A percentile compares a stretch with the other conserved stretches of the same genome.
Evolutionary conservation across 768 basidiomycete genomes (phyloP).

Genomic region (Calocybe gangraenosa): DNA sequence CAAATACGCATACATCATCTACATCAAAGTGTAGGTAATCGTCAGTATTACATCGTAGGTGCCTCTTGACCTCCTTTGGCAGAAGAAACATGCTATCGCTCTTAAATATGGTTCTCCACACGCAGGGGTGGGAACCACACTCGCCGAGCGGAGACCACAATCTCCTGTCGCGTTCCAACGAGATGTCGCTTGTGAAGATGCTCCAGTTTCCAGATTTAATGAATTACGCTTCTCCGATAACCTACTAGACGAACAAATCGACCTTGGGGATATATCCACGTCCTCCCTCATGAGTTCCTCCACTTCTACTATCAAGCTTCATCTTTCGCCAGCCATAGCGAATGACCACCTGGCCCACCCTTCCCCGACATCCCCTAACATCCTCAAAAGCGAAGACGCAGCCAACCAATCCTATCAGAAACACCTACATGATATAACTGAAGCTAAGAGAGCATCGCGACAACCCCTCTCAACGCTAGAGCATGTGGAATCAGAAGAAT

Average conservation of each 20-base stretch:
- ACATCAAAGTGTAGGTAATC: conserved; percentile 33
- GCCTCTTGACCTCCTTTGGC: neutral
- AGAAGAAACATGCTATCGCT: conserved; percentile 21
- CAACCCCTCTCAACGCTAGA: too few species aligned
- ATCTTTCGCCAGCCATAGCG: too few species aligned
- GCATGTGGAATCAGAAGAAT: too few species aligned
- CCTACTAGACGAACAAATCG: conserved; percentile 58
- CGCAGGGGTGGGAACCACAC: neutral
- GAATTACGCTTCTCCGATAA: conserved; percentile 62
- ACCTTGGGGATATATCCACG: conserved; percentile 48
- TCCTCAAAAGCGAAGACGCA: neutral
- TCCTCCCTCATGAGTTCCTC: conserved; percentile 39
- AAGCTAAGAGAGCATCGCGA: too few species aligned
- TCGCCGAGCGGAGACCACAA: too few species aligned
- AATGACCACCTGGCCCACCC: neutral
- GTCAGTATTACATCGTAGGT: neutral
- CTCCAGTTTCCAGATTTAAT: conserved; percentile 49
- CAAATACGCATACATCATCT: conserved; percentile 35
- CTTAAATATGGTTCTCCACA: neutral
- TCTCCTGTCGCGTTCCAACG: conserved; percentile 27
- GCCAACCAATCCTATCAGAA: too few species aligned
- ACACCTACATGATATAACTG: too few species aligned
- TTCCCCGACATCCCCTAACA: neutral
- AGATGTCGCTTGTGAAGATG: conserved; percentile 63
- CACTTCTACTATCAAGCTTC: conserved; percentile 2